A percentile compares a stretch with the other conserved stretches of the same genome.
Evolutionary conservation across 1,284 basidiomycete species (phyloP).

Genomic region (Hypsizygus ulmarius): DNA sequence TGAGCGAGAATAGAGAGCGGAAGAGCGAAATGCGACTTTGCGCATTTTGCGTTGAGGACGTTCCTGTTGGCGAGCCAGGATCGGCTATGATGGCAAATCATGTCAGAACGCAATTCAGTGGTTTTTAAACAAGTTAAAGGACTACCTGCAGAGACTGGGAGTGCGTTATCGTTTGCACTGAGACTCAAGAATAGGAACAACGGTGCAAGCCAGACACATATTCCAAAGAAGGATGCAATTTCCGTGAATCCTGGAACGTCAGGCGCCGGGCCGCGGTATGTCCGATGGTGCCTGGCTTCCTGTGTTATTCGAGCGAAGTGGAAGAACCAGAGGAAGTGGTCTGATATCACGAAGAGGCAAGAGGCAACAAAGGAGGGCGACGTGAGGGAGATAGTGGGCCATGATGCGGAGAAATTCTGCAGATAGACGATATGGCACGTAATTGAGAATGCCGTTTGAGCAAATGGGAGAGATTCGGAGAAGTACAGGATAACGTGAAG

Average conservation of each 20-base stretch:
- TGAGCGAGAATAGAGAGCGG: conserved; percentile 57
- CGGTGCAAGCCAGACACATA: conserved; percentile 92
- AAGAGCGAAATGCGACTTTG: conserved; percentile 54
- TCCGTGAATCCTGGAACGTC: conserved; percentile 74
- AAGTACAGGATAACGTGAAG: conserved; percentile 79
- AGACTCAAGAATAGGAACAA: conserved; percentile 90
- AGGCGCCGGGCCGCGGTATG: conserved; percentile 38
- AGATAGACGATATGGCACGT: conserved; percentile 84
- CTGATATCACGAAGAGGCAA: conserved; percentile 76
- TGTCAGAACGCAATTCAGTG: not conserved
- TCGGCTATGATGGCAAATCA: conserved; percentile 28
- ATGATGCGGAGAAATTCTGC: conserved; percentile 83
- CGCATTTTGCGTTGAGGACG: conserved; percentile 25
- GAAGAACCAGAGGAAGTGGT: conserved; percentile 96
- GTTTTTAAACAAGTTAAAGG: not conserved
- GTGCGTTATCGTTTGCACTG: conserved; percentile 92
- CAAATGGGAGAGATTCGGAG: conserved; percentile 75
- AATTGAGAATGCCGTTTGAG: conserved; percentile 76
- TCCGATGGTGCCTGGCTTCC: conserved; percentile 43
- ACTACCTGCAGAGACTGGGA: conserved; percentile 60
- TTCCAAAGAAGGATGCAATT: conserved; percentile 88
- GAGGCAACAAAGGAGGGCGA: conserved; percentile 82
- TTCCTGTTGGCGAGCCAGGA: conserved; percentile 35
- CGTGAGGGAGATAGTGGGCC: conserved; percentile 89
- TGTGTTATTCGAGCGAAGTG: conserved; percentile 77